These are phyloP conservation scores for Amylocarpus encephaloides DNA, from an alignment of 2,329 filamentous ascomycete genomes.

Conservation along the genomic window DNA sequence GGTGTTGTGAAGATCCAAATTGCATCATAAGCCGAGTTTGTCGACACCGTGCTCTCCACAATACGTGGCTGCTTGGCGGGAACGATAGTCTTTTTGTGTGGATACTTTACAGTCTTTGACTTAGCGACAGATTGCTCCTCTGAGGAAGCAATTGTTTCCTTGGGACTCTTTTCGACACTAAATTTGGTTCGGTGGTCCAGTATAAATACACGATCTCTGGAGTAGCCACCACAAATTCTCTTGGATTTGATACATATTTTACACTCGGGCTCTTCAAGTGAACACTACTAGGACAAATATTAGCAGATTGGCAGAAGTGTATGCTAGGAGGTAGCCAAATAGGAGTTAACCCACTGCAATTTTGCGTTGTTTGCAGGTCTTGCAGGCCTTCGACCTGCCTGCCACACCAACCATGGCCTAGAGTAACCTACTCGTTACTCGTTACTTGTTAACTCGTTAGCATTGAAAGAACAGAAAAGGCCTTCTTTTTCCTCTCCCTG, in stretches of 20 bases:
- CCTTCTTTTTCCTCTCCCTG: no score
- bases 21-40: constrained; percentile 7
- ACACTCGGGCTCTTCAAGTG: constrained; percentile 17
- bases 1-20: constrained; percentile 9
- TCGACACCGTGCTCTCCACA: constrained; percentile 4
- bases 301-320: background rate
- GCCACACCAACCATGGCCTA: constrained; percentile 18
- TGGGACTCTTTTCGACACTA: background rate
- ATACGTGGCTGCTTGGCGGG: background rate
- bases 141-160: background rate
- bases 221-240: constrained; percentile 19
- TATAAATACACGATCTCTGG: constrained; percentile 16
- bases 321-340: background rate
- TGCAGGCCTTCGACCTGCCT: constrained; percentile 19
- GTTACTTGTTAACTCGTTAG: no score
- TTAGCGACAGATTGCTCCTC: background rate
- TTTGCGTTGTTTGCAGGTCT: constrained; percentile 16
- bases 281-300: constrained; percentile 12
- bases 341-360: constrained; percentile 8
- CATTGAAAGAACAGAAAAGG: no score
- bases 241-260: constrained; percentile 16
- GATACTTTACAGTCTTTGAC: background rate
- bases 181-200: constrained; percentile 9
- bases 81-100: background rate
- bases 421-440: no score